Evolutionary conservation across 1,139 yeast genomes (phyloP).

Genomic region (Suhomyces atakaporum): DNA sequence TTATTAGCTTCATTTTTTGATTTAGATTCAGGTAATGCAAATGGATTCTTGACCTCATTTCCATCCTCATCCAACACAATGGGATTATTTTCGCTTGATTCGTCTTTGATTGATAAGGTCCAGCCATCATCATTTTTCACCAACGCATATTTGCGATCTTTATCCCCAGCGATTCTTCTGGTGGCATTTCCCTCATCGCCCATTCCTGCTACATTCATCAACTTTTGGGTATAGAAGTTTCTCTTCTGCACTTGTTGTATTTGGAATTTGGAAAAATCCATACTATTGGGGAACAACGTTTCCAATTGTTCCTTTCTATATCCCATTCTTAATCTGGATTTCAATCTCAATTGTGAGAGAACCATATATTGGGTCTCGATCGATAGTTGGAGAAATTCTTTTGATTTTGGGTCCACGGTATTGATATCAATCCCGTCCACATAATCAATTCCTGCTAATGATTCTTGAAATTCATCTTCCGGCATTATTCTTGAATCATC

Average conservation of each 20-base stretch:
- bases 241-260: slow-evolving; percentile 90
- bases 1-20: not conserved
- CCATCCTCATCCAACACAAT: slow-evolving; percentile 45
- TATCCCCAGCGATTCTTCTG: slow-evolving; percentile 82
- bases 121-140: slow-evolving; percentile 83
- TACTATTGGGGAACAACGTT: slow-evolving; percentile 73
- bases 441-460: slow-evolving; percentile 59
- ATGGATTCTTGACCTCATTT: slow-evolving; percentile 12
- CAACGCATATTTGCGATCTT: slow-evolving; percentile 73
- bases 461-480: slow-evolving; percentile 65
- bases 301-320: slow-evolving; percentile 84
- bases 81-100: slow-evolving; percentile 41
- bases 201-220: slow-evolving; percentile 85
- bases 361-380: slow-evolving; percentile 86
- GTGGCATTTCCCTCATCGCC: slow-evolving; percentile 56
- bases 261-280: slow-evolving; percentile 92
- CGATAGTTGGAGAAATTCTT: slow-evolving; percentile 67
- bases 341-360: slow-evolving; percentile 74
- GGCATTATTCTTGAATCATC: slow-evolving; percentile 75
- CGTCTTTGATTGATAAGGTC: slow-evolving; percentile 67
- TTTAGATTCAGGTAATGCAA: not conserved
- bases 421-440: slow-evolving; percentile 73
- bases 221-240: slow-evolving; percentile 82
- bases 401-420: slow-evolving; percentile 67
- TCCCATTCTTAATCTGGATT: slow-evolving; percentile 94